Base-by-base conservation (phyloP, 2,329 filamentous ascomycete genomes). In the Paraphoma sp. region DNA sequence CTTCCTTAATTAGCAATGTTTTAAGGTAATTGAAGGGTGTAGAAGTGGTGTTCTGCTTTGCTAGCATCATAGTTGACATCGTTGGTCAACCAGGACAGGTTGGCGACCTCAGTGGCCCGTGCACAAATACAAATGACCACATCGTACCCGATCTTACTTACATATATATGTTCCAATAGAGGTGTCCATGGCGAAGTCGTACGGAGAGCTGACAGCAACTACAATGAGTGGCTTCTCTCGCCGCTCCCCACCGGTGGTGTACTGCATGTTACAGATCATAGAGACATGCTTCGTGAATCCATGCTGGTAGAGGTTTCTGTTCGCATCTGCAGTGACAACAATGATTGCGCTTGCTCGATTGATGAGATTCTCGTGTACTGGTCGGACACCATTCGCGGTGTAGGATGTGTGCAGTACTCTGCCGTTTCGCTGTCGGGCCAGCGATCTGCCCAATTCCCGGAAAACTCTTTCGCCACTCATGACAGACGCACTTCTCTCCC, bases 381-480 rank as follows among this genome's bases (percentile, higher is more conserved):
- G 93, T 38, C 93, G 85, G 3, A 98, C 89, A 12, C 93, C 93
- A 66, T 97, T 96, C 1, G 93, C 91, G 0, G 94, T 97, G 72
- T 98, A 98, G 11, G 93, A 97, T 1, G 94, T 97, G 75, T 98
- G 93, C 14, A 97, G 81, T 6, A 97, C 86, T 69, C 95, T 91
- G 17, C 93, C 92, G 65, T 91, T 92, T 18, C 93, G 84, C 62
- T 93, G 90, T 50, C 94, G 85, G 10, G 94, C 93, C n/a, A 98
- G 80, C 6, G 91, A 92, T 65, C 92, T 87, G 1, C 94, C 94
- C 23, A 98, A 84, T 72, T 97, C 93, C 66, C 92, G 85, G 68
- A 98, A 98, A 0, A 98, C 93, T 30, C 91, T 89, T 77, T 98
- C 94, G 29, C 94, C 94, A 64, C 91, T 97, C 89, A 97, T 92